Conservation (phyloP, 768 basidiomycete genomes). For the Termitomyces sp. region DNA sequence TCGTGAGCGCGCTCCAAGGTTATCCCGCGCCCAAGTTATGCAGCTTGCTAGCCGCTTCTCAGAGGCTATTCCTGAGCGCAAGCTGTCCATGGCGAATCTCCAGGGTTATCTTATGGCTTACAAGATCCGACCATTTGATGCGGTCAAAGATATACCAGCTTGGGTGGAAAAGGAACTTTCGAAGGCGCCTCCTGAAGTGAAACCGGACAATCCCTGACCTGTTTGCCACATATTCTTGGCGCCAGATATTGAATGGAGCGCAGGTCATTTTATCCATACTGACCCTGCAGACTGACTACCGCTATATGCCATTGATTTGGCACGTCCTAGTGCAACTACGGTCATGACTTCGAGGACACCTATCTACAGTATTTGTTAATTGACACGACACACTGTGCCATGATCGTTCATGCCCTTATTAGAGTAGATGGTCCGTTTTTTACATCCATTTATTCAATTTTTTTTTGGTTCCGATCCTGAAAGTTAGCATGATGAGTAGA, state of each 20-base stretch:
- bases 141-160: conserved; percentile 35
- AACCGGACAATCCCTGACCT: neutral
- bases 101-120: conserved; percentile 66
- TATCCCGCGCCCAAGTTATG: conserved; percentile 33
- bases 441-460: neutral
- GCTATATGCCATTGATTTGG: neutral
- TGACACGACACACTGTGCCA: neutral
- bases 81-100: conserved; percentile 44
- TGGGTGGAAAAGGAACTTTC: conserved; percentile 47
- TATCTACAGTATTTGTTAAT: neutral
- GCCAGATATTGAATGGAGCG: neutral
- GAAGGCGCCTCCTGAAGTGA: neutral
- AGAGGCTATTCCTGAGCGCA: conserved; percentile 40
- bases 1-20: conserved; percentile 28
- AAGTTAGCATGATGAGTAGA: neutral
- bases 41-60: conserved; percentile 54
- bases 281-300: neutral
- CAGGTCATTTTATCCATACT: neutral
- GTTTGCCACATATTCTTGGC: neutral
- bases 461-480: neutral
- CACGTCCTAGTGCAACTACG: no score
- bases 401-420: neutral
- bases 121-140: conserved; percentile 54
- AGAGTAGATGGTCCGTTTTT: neutral
- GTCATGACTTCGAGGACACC: no score